Evolutionary conservation across 148 eudicot genomes (phyloP).

Genomic region (Dianthus caryophyllus): DNA sequence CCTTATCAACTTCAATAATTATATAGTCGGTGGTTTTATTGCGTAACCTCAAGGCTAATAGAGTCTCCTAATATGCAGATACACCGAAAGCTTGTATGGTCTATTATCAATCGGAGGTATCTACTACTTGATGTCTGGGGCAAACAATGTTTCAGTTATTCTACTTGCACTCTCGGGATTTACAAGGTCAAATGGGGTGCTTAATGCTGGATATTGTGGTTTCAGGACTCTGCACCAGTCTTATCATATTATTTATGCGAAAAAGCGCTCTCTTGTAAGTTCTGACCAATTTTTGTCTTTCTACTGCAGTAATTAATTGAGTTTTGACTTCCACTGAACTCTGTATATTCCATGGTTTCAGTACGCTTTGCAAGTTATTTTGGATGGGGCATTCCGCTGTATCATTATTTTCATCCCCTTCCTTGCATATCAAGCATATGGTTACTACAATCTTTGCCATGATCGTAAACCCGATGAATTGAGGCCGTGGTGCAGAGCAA

Average conservation of each 20-base stretch:
- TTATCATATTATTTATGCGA: constrained; percentile 46
- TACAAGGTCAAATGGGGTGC: constrained; percentile 87
- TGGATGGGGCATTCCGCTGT: constrained; percentile 51
- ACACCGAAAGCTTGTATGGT: constrained; percentile 87
- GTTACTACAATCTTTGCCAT: constrained; percentile 67
- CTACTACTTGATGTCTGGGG: constrained; percentile 54
- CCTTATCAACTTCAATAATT: neutral
- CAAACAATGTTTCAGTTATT: constrained; percentile 37
- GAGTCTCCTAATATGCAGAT: constrained; percentile 46
- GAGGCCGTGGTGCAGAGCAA: constrained; percentile 92
- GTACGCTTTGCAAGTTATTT: constrained; percentile 53
- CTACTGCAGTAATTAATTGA: constrained; percentile 5
- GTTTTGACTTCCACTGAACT: neutral
- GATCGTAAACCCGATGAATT: constrained; percentile 43
- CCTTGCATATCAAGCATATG: constrained; percentile 80
- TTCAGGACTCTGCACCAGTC: constrained; percentile 65
- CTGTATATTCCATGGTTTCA: constrained; percentile 26
- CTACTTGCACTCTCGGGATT: constrained; percentile 74
- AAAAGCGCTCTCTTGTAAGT: constrained; percentile 50
- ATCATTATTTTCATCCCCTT: constrained; percentile 61
- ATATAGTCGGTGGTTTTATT: neutral
- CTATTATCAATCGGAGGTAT: constrained; percentile 76
- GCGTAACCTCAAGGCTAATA: constrained; percentile 2
- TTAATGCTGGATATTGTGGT: constrained; percentile 83
- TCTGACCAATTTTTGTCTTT: neutral